Conservation (phyloP, 768 basidiomycete species). For the Trametes maxima region DNA sequence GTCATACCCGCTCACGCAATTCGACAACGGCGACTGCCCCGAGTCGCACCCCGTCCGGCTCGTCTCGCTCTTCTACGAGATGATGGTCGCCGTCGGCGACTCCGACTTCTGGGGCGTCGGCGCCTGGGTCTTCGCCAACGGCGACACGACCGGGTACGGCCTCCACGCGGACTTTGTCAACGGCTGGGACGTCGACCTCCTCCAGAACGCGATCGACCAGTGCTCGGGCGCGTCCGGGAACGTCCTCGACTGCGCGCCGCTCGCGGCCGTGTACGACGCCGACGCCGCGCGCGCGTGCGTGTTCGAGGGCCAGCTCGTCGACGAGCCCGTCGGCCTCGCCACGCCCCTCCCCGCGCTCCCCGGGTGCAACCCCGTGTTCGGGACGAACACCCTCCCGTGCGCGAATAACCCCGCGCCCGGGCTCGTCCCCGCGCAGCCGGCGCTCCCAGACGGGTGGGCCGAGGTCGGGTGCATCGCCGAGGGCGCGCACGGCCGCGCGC, state of each 20-base stretch:
- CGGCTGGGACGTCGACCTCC: constrained; percentile 27
- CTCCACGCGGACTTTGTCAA: constrained; percentile 31
- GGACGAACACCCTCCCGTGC: constrained; percentile 13
- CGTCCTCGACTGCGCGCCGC: constrained; percentile 27
- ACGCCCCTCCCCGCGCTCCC: constrained; percentile 25
- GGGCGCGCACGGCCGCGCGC: constrained; percentile 29
- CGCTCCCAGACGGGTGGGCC: constrained; percentile 25
- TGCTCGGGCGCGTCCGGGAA: constrained; percentile 30
- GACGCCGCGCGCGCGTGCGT: constrained; percentile 25
- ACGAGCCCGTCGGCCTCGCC: constrained; percentile 23
- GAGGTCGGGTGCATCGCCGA: constrained; percentile 30
- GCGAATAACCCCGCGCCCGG: constrained; percentile 7
- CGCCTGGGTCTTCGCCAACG: constrained; percentile 28
- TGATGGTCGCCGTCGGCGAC: constrained; percentile 18
- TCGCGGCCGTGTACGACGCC: constrained; percentile 26
- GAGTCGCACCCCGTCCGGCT: constrained; percentile 29
- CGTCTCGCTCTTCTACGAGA: constrained; percentile 32
- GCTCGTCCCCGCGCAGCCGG: constrained; percentile 16
- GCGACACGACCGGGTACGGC: constrained; percentile 29
- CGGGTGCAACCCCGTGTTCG: constrained; percentile 29
- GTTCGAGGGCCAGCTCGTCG: constrained; percentile 20
- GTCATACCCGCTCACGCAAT: constrained; percentile 35
- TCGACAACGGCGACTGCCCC: constrained; percentile 30
- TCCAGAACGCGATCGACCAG: constrained; percentile 29
- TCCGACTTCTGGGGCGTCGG: constrained; percentile 24